phyloP scores from a whole-genome alignment of 2,329 filamentous ascomycete species.

The Claviceps paspali region DNA sequence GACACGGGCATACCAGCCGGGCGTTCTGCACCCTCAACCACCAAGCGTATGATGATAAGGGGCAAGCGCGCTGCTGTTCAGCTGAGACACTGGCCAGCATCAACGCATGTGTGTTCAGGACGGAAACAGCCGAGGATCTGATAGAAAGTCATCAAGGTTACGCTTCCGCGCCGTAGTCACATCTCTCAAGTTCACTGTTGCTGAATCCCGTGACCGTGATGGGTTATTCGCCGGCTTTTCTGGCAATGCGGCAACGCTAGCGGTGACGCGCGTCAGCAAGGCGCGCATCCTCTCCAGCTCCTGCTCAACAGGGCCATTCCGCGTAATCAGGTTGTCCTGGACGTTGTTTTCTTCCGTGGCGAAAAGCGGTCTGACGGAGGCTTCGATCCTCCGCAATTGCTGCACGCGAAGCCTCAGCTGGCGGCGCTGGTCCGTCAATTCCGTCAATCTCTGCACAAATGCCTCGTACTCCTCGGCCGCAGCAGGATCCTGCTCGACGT shows the following conservation, averaged over 20 bases:
- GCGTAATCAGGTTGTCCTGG: conserved; percentile 52
- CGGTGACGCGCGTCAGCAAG: conserved; percentile 43
- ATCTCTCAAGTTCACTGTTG: conserved; percentile 16
- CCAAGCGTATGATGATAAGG: background rate
- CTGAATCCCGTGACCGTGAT: conserved; percentile 5
- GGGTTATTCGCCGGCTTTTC: conserved; percentile 6
- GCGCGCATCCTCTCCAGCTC: conserved; percentile 54
- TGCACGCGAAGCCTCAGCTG: conserved; percentile 25
- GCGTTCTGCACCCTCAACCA: background rate
- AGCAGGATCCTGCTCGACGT: conserved; percentile 21
- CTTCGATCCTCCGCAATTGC: conserved; percentile 32
- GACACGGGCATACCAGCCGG: too few relatives aligned
- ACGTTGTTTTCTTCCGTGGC: conserved; percentile 20
- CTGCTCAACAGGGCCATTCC: conserved; percentile 46
- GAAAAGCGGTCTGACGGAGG: conserved; percentile 29
- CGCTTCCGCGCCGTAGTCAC: conserved; percentile 24
- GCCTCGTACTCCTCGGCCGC: conserved; percentile 37
- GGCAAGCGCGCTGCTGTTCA: too few relatives aligned
- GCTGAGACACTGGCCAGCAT: background rate
- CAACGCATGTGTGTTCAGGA: conserved; percentile 4
- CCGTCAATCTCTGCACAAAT: conserved; percentile 31
- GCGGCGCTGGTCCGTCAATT: conserved; percentile 27
- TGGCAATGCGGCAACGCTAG: conserved; percentile 29
- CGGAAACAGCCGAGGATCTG: conserved; percentile 10
- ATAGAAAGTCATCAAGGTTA: conserved; percentile 27